Base-by-base conservation (phyloP, 805 yeast species). In the Sugiyamaella valdiviana region DNA sequence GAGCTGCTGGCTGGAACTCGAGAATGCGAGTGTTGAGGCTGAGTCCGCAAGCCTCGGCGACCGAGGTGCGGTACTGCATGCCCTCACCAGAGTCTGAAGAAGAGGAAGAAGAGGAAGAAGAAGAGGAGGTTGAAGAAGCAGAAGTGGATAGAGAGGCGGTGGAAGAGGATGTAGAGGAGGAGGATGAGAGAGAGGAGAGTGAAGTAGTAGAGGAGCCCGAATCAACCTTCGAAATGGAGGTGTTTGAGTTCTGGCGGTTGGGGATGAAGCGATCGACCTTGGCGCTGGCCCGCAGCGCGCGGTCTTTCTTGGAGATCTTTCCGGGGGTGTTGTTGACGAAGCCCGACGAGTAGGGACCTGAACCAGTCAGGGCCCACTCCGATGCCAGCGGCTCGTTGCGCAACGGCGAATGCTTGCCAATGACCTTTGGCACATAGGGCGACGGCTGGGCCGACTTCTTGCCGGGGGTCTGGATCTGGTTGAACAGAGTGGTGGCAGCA, bases 31-130 rank as follows among this genome's bases (percentile, higher is more conserved):
- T 83, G 52, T 87, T 83, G 59, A 85, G 77, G 50, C 85, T 83
- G 44, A 89, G 72, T 0, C 99, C 98, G 64, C 97, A 91, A 0
- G 97, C 98, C 61, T 85, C 85, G 0, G 97, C 98, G 1, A 91
- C 95, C 22, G 87, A 82, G 58, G 79, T 79, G 63, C 84, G 83
- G 60, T 86, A 87, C 4, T 56, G 53, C 17, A 43, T 39, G 16
- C 50, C 42, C 14, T 43, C 49, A 24, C 24, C 35, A 20, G 36
- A 21, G 10, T 3, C 15, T 12, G 21, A 22, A 70, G 70, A 39
- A 64, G 57, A 46, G 68, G 68, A 5, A 74, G 70, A 52, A 67
- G 76, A 1, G 73, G 75, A 51, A 65, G 67, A 20, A 71, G 61
- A 57, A 69, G 77, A 24, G 17, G 39, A 46, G 68, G 68, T 5